A percentile compares a stretch with the other conserved stretches of the same genome.
phyloP scores from a whole-genome alignment of 148 eudicot species.

The Rheum nobile region DNA sequence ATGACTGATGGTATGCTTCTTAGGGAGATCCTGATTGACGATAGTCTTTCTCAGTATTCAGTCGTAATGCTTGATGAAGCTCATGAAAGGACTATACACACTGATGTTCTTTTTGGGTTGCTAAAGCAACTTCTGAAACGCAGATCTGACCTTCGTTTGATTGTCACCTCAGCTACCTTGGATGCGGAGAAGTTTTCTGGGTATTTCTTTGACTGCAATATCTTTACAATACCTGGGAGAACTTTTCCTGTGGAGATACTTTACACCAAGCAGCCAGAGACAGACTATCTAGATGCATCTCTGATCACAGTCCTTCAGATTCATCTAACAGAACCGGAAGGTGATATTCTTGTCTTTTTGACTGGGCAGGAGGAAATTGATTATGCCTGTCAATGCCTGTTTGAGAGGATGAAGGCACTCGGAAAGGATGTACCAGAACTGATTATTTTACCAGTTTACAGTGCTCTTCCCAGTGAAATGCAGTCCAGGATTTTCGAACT shows the following conservation, averaged over 20 bases:
- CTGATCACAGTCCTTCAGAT: conserved; percentile 80
- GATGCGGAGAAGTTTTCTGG: conserved; percentile 94
- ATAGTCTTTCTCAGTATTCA: conserved; percentile 62
- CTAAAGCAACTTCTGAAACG: conserved; percentile 55
- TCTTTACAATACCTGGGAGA: conserved; percentile 85
- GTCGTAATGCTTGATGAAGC: conserved; percentile 98
- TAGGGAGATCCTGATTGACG: conserved; percentile 70
- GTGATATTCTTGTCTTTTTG: conserved; percentile 75
- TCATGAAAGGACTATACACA: conserved; percentile 89
- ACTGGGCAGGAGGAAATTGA: conserved; percentile 96
- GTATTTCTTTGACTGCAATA: conserved; percentile 69
- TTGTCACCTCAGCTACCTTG: conserved; percentile 89
- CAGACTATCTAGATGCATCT: conserved; percentile 74
- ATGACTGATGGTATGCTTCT: conserved; percentile 98
- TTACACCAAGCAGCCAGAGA: conserved; percentile 75
- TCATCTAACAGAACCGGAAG: conserved; percentile 84
- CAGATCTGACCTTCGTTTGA: conserved; percentile 73
- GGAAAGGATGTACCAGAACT: conserved; percentile 81
- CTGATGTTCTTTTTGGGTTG: conserved; percentile 88
- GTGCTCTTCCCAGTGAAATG: conserved; percentile 96
- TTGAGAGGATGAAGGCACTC: conserved; percentile 81
- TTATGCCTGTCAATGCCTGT: conserved; percentile 77
- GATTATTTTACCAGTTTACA: conserved; percentile 86
- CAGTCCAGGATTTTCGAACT: conserved; percentile 91
- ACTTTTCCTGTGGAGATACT: conserved; percentile 72